Base-by-base conservation (phyloP, 176 grass and related monocot species). In the Rhynchospora breviuscula region DNA sequence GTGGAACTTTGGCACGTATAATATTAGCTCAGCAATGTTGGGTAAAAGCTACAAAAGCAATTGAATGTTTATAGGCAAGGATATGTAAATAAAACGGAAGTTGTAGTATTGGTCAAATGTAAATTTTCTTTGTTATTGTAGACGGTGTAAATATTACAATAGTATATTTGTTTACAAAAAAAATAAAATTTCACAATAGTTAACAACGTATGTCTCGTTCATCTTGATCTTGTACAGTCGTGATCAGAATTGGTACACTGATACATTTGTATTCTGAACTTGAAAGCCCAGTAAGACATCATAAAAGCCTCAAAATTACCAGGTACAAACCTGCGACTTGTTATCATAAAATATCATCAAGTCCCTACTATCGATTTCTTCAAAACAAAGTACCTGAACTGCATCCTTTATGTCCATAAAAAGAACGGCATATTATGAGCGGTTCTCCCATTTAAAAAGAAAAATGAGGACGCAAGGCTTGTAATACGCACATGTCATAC, bases 121-220 rank as follows among this genome's bases (percentile, higher is more conserved):
- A 71, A 71, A 15, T 19, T 48, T 6, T 10, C 19, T 29, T 29
- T 47, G 67, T 48, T 69, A 71, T 77, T 77, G 21, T 56, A 77
- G 4, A 77, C 31, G 73, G 49, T 77, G 73, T 77, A 77, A 77
- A 77, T 77, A 56, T 56, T 56, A 31, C 21, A 76, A 76, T 31
- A 76, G 47, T 76, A 53, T 53, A 29, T 15, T 5, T 54, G 31
- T 47, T 56, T 56, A 8, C 10, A 52, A 52, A 2, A 69, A 77
- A 26, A 62, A 74, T 0, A 11, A 77, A 56, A 18, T 18, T 17
- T 17, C 8, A 17, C 25, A 29, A 54, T 76, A 26, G 73, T 31
- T 77, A 53, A 23, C 5, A 5, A 52, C 10, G 7, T 22, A 47
- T 48, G 18, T 11, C 4, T 66, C 10, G 31, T 72, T 22, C 23